phyloP scores from a whole-genome alignment of 176 grass and related monocot genomes.

The Triticum aestivum region IWGSC_CS_RefSeq_v2.1 NC_057800.1:58358589-58359088 shows the following conservation, averaged over 20 bases:
- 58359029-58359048: slow-evolving; percentile 68
- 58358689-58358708: background rate
- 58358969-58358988: slow-evolving; percentile 74
- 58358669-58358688: background rate
- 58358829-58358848: slow-evolving; percentile 95
- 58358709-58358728: background rate
- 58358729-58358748: background rate
- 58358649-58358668: background rate
- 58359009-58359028: slow-evolving; percentile 86
- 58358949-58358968: background rate
- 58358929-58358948: slow-evolving; percentile 43
- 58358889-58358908: slow-evolving; percentile 49
- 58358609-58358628: background rate
- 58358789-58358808: slow-evolving; percentile 20
- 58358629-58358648: background rate
- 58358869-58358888: slow-evolving; percentile 46
- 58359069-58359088: slow-evolving; percentile 12
- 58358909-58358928: slow-evolving; percentile 37
- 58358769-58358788: slow-evolving; percentile 19
- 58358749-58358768: background rate
- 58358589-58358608: slow-evolving; percentile 1
- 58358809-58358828: slow-evolving; percentile 46
- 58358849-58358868: slow-evolving; percentile 79
- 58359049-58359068: slow-evolving; percentile 41
- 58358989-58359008: slow-evolving; percentile 57